phyloP scores from a whole-genome alignment of 1,284 basidiomycete species.

The Ceratobasidium sp. region DNA sequence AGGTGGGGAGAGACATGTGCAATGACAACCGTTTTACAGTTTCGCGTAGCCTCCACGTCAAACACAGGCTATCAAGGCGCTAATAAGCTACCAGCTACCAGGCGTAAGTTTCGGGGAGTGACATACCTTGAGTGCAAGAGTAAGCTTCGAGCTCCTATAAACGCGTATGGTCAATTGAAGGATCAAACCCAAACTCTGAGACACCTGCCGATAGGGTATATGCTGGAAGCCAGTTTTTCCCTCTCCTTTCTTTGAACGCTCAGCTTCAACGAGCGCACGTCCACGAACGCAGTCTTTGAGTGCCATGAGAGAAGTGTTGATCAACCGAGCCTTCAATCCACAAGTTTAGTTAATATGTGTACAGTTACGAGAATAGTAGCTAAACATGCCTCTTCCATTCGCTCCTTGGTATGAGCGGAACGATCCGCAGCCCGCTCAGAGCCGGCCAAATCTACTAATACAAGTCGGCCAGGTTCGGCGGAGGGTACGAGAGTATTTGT shows the following conservation, averaged over 20 bases:
- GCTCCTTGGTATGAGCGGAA: slow-evolving; percentile 42
- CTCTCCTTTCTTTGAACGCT: slow-evolving; percentile 32
- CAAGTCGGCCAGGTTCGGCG: slow-evolving; percentile 51
- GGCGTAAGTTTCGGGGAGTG: not conserved
- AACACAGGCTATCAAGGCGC: slow-evolving; percentile 48
- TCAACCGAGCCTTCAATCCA: slow-evolving; percentile 49
- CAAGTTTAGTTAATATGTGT: slow-evolving; percentile 46
- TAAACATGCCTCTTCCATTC: slow-evolving; percentile 32
- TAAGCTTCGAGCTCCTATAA: slow-evolving; percentile 46
- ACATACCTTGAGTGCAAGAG: slow-evolving; percentile 51
- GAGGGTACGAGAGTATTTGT: slow-evolving; percentile 50
- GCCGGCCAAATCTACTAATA: slow-evolving; percentile 48
- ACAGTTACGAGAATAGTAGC: slow-evolving; percentile 12
- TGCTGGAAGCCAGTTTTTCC: slow-evolving; percentile 51
- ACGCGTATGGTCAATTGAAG: not conserved
- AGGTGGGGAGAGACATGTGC: slow-evolving; percentile 53
- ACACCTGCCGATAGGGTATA: slow-evolving; percentile 49
- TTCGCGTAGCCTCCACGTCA: slow-evolving; percentile 50
- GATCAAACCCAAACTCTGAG: not conserved
- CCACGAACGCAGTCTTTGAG: slow-evolving; percentile 53
- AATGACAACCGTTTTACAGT: slow-evolving; percentile 50
- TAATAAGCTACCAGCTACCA: not conserved
- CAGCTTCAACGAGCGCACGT: slow-evolving; percentile 29
- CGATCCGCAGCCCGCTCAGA: slow-evolving; percentile 46
- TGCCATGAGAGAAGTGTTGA: slow-evolving; percentile 52